A percentile compares a stretch with the other conserved stretches of the same genome.
Conservation (phyloP, 495 filamentous ascomycete species). For the Neurospora tetraspora region DNA sequence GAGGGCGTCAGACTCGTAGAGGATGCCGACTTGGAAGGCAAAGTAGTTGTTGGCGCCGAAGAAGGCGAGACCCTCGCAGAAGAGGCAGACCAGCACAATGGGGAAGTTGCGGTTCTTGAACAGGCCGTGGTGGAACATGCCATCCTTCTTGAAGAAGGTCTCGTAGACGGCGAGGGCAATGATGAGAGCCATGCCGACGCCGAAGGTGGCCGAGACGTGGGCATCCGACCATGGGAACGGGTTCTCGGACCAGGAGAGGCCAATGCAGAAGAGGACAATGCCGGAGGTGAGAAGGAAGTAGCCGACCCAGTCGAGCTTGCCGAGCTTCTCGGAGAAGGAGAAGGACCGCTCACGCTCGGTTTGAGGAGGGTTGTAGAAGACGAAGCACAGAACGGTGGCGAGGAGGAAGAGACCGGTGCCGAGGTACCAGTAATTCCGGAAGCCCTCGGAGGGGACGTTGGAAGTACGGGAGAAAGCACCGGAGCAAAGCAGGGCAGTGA, state of each 20-base stretch:
- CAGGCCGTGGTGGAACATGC: slow-evolving; percentile 27
- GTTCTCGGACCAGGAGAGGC: slow-evolving; percentile 24
- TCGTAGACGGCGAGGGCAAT: slow-evolving; percentile 19
- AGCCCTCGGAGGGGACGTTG: slow-evolving; percentile 15
- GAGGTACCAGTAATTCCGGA: slow-evolving; percentile 24
- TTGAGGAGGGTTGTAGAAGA: slow-evolving; percentile 17
- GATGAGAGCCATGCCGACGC: slow-evolving; percentile 14
- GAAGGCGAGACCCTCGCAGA: slow-evolving; percentile 25
- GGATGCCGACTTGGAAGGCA: slow-evolving; percentile 21
- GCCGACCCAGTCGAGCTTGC: slow-evolving; percentile 25
- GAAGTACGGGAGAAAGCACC: slow-evolving; percentile 18
- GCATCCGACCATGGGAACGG: slow-evolving; percentile 23
- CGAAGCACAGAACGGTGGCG: slow-evolving; percentile 10
- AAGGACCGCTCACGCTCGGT: slow-evolving; percentile 9
- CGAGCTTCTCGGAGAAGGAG: slow-evolving; percentile 18
- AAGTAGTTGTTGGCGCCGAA: slow-evolving; percentile 29
- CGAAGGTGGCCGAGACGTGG: slow-evolving; percentile 21
- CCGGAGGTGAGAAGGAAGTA: slow-evolving; percentile 18
- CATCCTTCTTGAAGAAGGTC: slow-evolving; percentile 23
- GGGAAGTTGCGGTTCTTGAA: slow-evolving; percentile 25
- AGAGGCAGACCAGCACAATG: slow-evolving; percentile 18
- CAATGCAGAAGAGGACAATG: slow-evolving; percentile 24
- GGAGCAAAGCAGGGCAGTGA: slow-evolving; percentile 14
- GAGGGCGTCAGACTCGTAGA: slow-evolving; percentile 21
- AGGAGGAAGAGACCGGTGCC: slow-evolving; percentile 13